Evolutionary conservation across 1,284 basidiomycete genomes (phyloP).

Genomic region (Irpex sp.): DNA sequence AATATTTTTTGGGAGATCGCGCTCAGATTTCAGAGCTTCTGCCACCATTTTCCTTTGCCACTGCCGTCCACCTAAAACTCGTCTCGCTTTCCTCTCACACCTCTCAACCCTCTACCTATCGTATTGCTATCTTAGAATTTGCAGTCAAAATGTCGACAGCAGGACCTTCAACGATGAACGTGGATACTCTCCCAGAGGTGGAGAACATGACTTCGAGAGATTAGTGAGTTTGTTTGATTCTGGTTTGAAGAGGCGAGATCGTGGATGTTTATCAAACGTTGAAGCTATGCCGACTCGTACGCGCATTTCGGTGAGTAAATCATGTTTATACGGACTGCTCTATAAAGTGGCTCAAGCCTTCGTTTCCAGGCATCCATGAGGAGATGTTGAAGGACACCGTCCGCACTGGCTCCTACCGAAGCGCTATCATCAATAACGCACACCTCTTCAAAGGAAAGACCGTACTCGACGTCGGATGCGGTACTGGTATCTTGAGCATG

Average conservation of each 20-base stretch:
- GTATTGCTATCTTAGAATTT: neutral
- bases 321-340: neutral
- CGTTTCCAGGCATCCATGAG: conserved; percentile 80
- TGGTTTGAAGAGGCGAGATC: conserved; percentile 24
- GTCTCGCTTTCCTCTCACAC: neutral
- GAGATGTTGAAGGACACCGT: conserved; percentile 99
- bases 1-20: neutral
- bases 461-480: conserved; percentile 97
- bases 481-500: conserved; percentile 98
- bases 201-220: conserved; percentile 70
- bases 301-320: conserved; percentile 80
- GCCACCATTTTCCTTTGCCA: neutral
- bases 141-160: conserved; percentile 36
- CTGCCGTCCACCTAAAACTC: neutral
- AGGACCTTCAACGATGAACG: conserved; percentile 30
- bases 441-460: conserved; percentile 94
- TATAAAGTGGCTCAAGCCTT: neutral
- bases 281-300: conserved; percentile 86
- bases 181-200: conserved; percentile 16
- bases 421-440: conserved; percentile 91
- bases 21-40: neutral
- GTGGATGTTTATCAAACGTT: conserved; percentile 18
- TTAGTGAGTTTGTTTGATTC: conserved; percentile 59
- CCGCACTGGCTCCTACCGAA: conserved; percentile 92
- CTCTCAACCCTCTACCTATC: neutral